Base-by-base conservation (phyloP, 2,329 filamentous ascomycete genomes). In the Cladosporium sp. region DNA sequence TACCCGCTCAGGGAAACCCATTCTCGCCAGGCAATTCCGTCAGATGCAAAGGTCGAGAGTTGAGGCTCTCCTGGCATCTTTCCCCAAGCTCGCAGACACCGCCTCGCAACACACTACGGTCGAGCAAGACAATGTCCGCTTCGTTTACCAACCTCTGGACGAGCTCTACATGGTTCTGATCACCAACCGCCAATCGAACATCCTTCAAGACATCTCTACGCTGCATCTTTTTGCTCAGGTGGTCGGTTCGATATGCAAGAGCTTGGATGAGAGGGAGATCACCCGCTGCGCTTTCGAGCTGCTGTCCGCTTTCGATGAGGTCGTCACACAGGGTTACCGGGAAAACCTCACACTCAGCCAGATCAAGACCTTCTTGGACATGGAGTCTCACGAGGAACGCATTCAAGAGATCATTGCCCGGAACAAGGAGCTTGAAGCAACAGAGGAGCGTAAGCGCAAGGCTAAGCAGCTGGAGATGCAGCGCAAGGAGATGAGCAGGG, bases 101-200 rank as follows among this genome's bases (percentile, higher is more conserved):
- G 88, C 91, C 55, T 96, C 90, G 47, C 93, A 99, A 73, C 93
- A 99, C 73, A 99, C 93, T 22, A 99, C 89, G 5, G 91, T 97
- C 64, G 93, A 99, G 74, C 91, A 97, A 74, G 95, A 99, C 77
- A 97, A 96, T 76, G 93, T 99, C 66, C 92, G 93, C 75, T 99
- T 96, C 69, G 93, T 99, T 53, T 99, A 99, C 78, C 93, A 99
- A 71, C 95, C 93, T 54, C 81, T 99, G 58, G 95, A 99, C 74
- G 95, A 99, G 77, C 85, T 99, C 58, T 99, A 99, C 81, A 97
- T 99, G 83, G 92, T 99, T 59, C 84, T 99, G 66, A 97, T 99
- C 73, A 99, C 95, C 71, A 99, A 99, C 79, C 88, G 90, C 64
- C 93, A 97, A 78, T 97, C 92, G 71, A 99, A 99, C 74, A 99